A percentile compares a stretch with the other conserved stretches of the same genome.
These are phyloP conservation scores for Waltiozyma sp. DNA, from an alignment of 1,139 yeast species.

Conservation along the genomic window DNA sequence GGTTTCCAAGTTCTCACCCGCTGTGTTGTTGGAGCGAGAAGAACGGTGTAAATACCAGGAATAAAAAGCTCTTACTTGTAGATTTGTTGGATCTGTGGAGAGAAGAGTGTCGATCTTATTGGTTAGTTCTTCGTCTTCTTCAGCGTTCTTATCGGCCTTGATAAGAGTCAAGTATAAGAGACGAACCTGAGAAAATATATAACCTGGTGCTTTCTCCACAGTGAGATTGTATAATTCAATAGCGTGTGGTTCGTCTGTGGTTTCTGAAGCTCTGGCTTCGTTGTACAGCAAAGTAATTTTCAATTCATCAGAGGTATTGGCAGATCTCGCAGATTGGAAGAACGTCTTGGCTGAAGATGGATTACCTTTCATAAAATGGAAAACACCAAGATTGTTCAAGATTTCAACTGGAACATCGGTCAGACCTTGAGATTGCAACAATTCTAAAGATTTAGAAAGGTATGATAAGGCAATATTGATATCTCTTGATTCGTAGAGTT, in stretches of 20 bases:
- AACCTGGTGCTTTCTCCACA: constrained; percentile 51
- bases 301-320: constrained; percentile 23
- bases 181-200: constrained; percentile 70
- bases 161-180: constrained; percentile 41
- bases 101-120: constrained; percentile 46
- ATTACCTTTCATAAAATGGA: constrained; percentile 60
- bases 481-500: constrained; percentile 54
- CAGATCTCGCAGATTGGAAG: constrained; percentile 38
- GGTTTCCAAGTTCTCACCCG: constrained; percentile 47
- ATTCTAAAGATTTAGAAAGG: constrained; percentile 48
- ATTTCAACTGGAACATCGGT: constrained; percentile 51
- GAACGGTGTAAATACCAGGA: constrained; percentile 72
- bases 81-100: constrained; percentile 42
- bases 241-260: constrained; percentile 23
- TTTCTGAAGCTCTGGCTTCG: constrained; percentile 52
- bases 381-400: constrained; percentile 78
- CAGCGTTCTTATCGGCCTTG: constrained; percentile 19
- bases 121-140: constrained; percentile 31
- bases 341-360: constrained; percentile 36
- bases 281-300: constrained; percentile 46
- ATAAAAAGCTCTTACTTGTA: constrained; percentile 82
- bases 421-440: constrained; percentile 27
- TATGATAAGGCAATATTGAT: constrained; percentile 47
- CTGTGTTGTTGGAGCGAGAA: constrained; percentile 31
- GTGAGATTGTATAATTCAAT: constrained; percentile 40